A percentile compares a stretch with the other conserved stretches of the same genome.
phyloP scores from a whole-genome alignment of 257 asterid species.

The Coffea eugenioides region DNA sequence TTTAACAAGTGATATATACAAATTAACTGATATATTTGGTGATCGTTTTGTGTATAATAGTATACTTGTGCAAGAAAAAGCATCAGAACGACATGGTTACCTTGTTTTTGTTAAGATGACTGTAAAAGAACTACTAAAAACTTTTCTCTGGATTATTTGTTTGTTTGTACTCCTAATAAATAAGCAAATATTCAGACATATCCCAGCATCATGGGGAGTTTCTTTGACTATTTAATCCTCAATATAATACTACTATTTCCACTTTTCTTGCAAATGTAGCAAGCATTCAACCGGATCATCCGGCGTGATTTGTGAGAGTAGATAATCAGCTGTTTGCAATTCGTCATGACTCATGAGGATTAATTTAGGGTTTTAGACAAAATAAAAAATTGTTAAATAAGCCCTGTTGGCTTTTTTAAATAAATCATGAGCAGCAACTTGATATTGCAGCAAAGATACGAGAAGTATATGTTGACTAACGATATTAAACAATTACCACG shows the following conservation, averaged over 20 bases:
- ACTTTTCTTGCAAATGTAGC: slow-evolving; percentile 3
- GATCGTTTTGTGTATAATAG: too few relatives aligned
- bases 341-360: not conserved
- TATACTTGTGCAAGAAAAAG: too few relatives aligned
- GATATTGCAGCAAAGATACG: slow-evolving; percentile 2
- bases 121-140: too few relatives aligned
- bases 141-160: not conserved
- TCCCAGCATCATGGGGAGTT: not conserved
- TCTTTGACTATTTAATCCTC: not conserved
- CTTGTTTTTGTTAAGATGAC: too few relatives aligned
- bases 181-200: too few relatives aligned
- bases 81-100: too few relatives aligned
- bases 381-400: not conserved
- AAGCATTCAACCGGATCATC: not conserved
- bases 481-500: not conserved
- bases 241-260: not conserved
- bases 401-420: not conserved
- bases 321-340: too few relatives aligned
- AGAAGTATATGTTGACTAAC: not conserved
- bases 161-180: not conserved
- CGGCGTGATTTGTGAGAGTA: not conserved
- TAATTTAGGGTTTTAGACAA: not conserved
- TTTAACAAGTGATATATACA: too few relatives aligned
- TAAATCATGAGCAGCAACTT: not conserved
- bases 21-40: too few relatives aligned